These are phyloP conservation scores for Vicia faba DNA, from an alignment of 306 rosid species.

Conservation along the genomic window DNA sequence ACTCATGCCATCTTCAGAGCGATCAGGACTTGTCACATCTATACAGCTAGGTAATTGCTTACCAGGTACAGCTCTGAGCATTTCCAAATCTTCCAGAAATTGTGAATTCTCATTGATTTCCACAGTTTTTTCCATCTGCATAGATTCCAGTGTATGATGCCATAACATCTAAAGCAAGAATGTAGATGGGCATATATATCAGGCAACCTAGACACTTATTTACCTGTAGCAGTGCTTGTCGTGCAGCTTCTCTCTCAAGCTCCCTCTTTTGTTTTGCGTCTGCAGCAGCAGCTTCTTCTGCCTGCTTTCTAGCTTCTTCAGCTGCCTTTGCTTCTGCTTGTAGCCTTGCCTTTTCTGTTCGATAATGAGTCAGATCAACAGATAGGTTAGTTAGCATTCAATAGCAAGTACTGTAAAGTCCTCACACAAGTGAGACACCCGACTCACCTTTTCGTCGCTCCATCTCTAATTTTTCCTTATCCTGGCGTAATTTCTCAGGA, in stretches of 20 bases:
- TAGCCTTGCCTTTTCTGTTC: slow-evolving; percentile 73
- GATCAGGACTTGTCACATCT: slow-evolving; percentile 65
- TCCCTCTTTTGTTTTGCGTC: slow-evolving; percentile 78
- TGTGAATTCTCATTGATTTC: slow-evolving; percentile 74
- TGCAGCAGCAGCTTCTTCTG: slow-evolving; percentile 68
- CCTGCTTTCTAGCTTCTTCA: slow-evolving; percentile 64
- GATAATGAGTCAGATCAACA: slow-evolving; percentile 26
- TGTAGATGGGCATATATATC: not conserved
- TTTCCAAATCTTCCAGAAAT: slow-evolving; percentile 69
- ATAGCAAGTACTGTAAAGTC: slow-evolving; percentile 7
- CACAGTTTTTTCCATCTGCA: slow-evolving; percentile 83
- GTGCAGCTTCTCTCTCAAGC: slow-evolving; percentile 82
- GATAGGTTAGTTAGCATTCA: slow-evolving; percentile 20
- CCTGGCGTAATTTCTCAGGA: slow-evolving; percentile 70
- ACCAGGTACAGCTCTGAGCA: slow-evolving; percentile 60
- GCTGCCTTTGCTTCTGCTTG: slow-evolving; percentile 87
- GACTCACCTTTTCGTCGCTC: slow-evolving; percentile 58
- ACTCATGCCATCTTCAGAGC: slow-evolving; percentile 59
- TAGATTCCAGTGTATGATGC: slow-evolving; percentile 33
- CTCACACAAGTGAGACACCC: not conserved
- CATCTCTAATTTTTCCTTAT: slow-evolving; percentile 67
- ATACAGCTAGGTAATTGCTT: slow-evolving; percentile 59
- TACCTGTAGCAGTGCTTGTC: slow-evolving; percentile 78
- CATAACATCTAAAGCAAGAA: slow-evolving; percentile 34
- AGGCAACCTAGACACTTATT: slow-evolving; percentile 24